Evolutionary conservation across 306 rosid genomes (phyloP).

Genomic region (Ammopiptanthus mongolicus): DNA sequence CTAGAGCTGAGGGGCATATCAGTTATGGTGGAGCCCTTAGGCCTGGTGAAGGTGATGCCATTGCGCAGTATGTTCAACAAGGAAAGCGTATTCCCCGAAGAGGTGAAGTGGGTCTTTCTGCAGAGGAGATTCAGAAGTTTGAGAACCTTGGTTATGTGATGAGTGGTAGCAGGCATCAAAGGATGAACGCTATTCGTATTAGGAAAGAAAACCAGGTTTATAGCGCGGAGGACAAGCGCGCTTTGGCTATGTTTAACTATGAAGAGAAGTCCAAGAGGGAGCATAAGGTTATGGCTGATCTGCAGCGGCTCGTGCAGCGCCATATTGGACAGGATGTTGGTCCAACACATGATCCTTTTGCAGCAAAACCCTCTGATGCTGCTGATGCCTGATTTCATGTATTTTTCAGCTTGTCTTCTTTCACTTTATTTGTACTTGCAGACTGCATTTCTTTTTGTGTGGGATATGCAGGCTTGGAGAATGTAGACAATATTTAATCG

Average conservation of each 20-base stretch:
- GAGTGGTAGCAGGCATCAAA: conserved; percentile 98
- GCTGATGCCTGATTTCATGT: conserved; percentile 47
- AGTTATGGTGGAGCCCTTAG: conserved; percentile 98
- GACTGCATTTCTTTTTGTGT: background rate
- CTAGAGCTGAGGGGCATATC: conserved; percentile 95
- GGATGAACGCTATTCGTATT: conserved; percentile 98
- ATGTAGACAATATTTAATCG: background rate
- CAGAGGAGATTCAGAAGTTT: conserved; percentile 83
- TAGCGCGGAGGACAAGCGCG: conserved; percentile 96
- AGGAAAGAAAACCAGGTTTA: conserved; percentile 98
- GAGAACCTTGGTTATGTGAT: conserved; percentile 89
- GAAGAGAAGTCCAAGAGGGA: conserved; percentile 95
- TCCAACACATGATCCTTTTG: conserved; percentile 89
- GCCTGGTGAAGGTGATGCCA: conserved; percentile 99
- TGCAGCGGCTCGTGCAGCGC: conserved; percentile 91
- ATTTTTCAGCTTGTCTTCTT: conserved; percentile 17
- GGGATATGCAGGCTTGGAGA: background rate
- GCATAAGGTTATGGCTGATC: conserved; percentile 95
- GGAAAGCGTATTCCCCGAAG: conserved; percentile 97
- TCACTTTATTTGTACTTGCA: background rate
- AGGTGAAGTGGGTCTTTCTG: conserved; percentile 99
- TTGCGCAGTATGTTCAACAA: conserved; percentile 93
- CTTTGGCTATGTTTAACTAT: conserved; percentile 92
- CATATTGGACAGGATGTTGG: conserved; percentile 98
- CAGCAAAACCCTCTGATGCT: conserved; percentile 42